These are phyloP conservation scores for Bacidia gigantensis DNA, from an alignment of 495 filamentous ascomycete species.

Conservation along the genomic window DNA sequence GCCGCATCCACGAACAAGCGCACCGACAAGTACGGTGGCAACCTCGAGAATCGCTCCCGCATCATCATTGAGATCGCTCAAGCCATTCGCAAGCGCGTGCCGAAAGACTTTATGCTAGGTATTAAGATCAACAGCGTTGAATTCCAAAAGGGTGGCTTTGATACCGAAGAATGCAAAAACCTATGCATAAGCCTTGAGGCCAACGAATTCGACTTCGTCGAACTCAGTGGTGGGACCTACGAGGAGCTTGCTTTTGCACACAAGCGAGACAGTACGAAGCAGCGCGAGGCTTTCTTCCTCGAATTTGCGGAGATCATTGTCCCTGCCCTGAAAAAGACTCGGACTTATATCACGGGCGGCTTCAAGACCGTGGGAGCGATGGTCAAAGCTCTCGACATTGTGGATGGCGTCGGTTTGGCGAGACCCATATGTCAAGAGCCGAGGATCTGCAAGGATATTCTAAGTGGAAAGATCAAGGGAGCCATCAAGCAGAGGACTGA, in stretches of 20 bases:
- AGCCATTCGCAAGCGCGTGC: slow-evolving; percentile 30
- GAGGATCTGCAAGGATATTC: slow-evolving; percentile 33
- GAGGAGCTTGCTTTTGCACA: slow-evolving; percentile 40
- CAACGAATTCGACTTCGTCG: slow-evolving; percentile 46
- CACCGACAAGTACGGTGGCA: slow-evolving; percentile 49
- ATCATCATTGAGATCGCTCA: slow-evolving; percentile 39
- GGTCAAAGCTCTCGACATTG: slow-evolving; percentile 41
- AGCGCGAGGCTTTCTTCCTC: slow-evolving; percentile 52
- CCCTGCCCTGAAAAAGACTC: slow-evolving; percentile 39
- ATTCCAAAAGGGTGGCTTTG: slow-evolving; percentile 47
- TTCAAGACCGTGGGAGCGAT: slow-evolving; percentile 47
- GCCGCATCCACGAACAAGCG: slow-evolving; percentile 44
- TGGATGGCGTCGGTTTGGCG: slow-evolving; percentile 44
- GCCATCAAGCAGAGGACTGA: slow-evolving; percentile 34
- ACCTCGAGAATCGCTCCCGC: slow-evolving; percentile 41
- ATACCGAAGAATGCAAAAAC: slow-evolving; percentile 39
- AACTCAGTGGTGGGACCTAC: slow-evolving; percentile 52
- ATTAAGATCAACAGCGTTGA: slow-evolving; percentile 61
- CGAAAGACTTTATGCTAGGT: slow-evolving; percentile 40
- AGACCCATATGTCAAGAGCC: slow-evolving; percentile 41
- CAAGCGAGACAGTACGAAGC: slow-evolving; percentile 38
- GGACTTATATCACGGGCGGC: slow-evolving; percentile 48
- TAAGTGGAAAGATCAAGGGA: slow-evolving; percentile 30
- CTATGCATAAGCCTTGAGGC: slow-evolving; percentile 42
- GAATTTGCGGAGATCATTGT: slow-evolving; percentile 49